Conservation (phyloP, 116 monocot genomes). For the Posidonia oceanica region DNA sequence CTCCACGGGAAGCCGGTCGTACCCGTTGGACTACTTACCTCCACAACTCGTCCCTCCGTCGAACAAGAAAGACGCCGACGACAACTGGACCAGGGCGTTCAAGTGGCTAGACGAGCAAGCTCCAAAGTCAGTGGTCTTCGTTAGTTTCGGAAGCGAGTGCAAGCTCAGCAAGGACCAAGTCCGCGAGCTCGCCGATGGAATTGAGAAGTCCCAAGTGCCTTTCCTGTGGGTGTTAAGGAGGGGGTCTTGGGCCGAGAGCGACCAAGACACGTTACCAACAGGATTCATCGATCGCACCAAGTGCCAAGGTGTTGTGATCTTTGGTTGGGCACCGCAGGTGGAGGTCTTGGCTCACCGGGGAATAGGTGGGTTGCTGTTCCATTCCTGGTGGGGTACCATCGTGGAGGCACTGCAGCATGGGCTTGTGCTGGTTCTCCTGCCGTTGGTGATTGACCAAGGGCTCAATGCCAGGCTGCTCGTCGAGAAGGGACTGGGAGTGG, state of each 20-base stretch:
- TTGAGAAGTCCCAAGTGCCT: slow-evolving; percentile 13
- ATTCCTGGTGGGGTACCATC: slow-evolving; percentile 39
- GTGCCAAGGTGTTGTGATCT: slow-evolving; percentile 20
- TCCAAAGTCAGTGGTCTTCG: slow-evolving; percentile 10
- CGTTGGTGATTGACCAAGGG: slow-evolving; percentile 32
- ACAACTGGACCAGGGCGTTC: neutral
- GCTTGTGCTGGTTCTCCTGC: neutral
- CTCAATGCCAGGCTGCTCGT: slow-evolving; percentile 14
- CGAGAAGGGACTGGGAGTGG: neutral
- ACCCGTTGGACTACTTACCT: slow-evolving; percentile 17
- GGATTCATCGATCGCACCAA: slow-evolving; percentile 27
- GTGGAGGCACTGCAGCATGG: slow-evolving; percentile 31
- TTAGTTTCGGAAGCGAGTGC: slow-evolving; percentile 22
- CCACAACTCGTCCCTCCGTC: neutral
- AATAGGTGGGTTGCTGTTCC: slow-evolving; percentile 38
- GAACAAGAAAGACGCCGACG: neutral
- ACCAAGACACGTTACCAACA: slow-evolving; percentile 12
- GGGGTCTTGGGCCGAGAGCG: neutral
- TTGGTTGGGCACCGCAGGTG: slow-evolving; percentile 32
- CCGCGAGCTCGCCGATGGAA: slow-evolving; percentile 16
- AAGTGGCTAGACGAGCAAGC: slow-evolving; percentile 9
- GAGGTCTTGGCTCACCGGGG: slow-evolving; percentile 29
- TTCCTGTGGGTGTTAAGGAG: slow-evolving; percentile 27
- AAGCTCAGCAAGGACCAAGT: neutral
- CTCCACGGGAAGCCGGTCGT: slow-evolving; percentile 17